Base-by-base conservation (phyloP, 2,329 filamentous ascomycete genomes). In the Eutypa lata region DNA sequence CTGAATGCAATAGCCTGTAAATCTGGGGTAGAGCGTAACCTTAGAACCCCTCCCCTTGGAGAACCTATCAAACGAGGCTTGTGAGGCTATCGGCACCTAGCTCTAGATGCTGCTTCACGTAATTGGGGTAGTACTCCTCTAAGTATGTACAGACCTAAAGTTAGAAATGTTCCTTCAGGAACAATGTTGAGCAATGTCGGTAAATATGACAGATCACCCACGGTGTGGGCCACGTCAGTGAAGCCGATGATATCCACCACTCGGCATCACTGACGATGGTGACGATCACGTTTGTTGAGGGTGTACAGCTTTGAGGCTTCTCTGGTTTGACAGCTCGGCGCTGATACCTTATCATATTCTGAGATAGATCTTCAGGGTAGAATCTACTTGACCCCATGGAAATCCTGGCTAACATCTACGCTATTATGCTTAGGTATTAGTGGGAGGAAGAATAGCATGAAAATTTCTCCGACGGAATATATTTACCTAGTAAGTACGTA, bases 1-100 rank as follows among this genome's bases (percentile, higher is more conserved):
- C 8, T 43, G 21, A 13, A 46, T 47, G 22, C 49, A 21, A 18
- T 18, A 28, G 21, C 7, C 26, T 13, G 18, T n/a, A 10, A 40
- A 49, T 24, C 35, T 45, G 14, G 28, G 54, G 52, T 52, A 54
- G 49, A 47, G 48, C 53, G 53, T 40, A 48, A 45, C 53, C 50
- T 52, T 57, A 49, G 53, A 52, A 22, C 18, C 16, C n/a, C 18
- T 14, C 18, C 16, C n/a, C 18, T 14, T 5, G 38, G 10, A 22
- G 16, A 18, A 42, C 19, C 13, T 42, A 19, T 31, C 26, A 31
- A 10, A 10, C 26, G 26, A 42, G 8, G 38, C 18, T 6, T 42
- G 7, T 13, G 38, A 42, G 38, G 38, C 38, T 22, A 22, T 11
- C 5, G 16, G 3, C 7, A 21, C 14, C 16, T n/a, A 16, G 22